A percentile compares a stretch with the other conserved stretches of the same genome.
phyloP scores from a whole-genome alignment of 148 eudicot genomes.

The Spergularia bocconei region DNA sequence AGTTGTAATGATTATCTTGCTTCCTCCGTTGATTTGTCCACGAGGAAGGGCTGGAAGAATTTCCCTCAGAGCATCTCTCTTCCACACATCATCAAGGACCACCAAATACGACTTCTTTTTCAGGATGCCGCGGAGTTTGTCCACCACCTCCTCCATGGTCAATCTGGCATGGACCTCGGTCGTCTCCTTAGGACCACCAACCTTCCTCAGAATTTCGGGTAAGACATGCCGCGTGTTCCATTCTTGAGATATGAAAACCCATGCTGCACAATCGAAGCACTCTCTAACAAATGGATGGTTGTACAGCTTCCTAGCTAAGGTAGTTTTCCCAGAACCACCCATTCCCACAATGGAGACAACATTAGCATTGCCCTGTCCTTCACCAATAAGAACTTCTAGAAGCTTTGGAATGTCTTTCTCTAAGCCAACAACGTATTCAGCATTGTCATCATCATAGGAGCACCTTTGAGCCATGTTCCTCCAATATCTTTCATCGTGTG shows the following conservation, averaged over 20 bases:
- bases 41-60: constrained; percentile 22
- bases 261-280: constrained; percentile 18
- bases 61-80: constrained; percentile 22
- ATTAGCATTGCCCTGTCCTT: background rate
- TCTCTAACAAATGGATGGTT: constrained; percentile 14
- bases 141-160: constrained; percentile 22
- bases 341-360: constrained; percentile 12
- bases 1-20: constrained; percentile 39
- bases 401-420: background rate
- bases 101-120: constrained; percentile 18
- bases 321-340: constrained; percentile 31
- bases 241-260: constrained; percentile 29
- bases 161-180: constrained; percentile 1
- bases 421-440: constrained; percentile 6
- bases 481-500: background rate
- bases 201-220: constrained; percentile 25
- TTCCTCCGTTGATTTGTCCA: background rate
- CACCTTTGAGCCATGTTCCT: constrained; percentile 2
- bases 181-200: background rate
- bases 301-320: constrained; percentile 25
- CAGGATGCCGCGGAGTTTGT: constrained; percentile 16
- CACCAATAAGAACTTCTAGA: background rate
- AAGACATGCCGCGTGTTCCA: constrained; percentile 22
- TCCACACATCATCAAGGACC: constrained; percentile 41
- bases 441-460: constrained; percentile 15